Evolutionary conservation across 768 basidiomycete species (phyloP).

Genomic region (Harrya chromipes): DNA sequence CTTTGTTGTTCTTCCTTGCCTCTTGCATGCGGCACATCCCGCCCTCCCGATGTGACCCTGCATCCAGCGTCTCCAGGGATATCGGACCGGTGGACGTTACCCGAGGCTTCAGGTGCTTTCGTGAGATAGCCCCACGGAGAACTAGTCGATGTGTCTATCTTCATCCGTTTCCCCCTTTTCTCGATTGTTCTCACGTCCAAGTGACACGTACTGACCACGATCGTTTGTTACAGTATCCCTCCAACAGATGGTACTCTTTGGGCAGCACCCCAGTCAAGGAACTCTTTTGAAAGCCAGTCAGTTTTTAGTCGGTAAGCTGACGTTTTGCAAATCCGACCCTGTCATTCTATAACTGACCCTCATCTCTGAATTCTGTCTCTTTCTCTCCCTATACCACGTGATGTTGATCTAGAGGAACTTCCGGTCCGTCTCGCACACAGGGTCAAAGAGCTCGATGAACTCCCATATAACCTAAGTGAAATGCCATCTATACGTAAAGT

Average conservation of each 20-base stretch:
- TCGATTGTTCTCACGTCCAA: not conserved
- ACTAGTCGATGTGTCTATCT: not conserved
- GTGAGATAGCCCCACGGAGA: not conserved
- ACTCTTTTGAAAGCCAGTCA: constrained; percentile 88
- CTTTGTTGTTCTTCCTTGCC: not conserved
- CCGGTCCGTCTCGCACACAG: constrained; percentile 94
- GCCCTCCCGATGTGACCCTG: not conserved
- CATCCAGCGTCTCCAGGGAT: not conserved
- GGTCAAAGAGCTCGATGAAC: constrained; percentile 91
- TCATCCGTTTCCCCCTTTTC: not conserved
- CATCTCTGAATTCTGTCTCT: not conserved
- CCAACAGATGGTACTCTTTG: constrained; percentile 97
- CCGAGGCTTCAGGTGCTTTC: not conserved
- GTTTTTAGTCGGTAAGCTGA: constrained; percentile 70
- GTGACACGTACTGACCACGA: constrained; percentile 7
- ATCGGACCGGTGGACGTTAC: not conserved
- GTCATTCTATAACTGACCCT: too few relatives aligned
- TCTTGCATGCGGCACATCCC: not conserved
- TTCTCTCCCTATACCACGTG: not conserved
- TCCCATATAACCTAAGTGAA: constrained; percentile 85
- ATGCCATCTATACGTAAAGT: constrained; percentile 95
- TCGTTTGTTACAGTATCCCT: constrained; percentile 65
- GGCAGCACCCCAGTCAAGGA: constrained; percentile 93
- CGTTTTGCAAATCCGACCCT: not conserved
- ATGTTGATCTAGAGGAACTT: constrained; percentile 67